Evolutionary conservation across 2,329 filamentous ascomycete genomes (phyloP).

Genomic region (Epichloe brachyelytri): DNA sequence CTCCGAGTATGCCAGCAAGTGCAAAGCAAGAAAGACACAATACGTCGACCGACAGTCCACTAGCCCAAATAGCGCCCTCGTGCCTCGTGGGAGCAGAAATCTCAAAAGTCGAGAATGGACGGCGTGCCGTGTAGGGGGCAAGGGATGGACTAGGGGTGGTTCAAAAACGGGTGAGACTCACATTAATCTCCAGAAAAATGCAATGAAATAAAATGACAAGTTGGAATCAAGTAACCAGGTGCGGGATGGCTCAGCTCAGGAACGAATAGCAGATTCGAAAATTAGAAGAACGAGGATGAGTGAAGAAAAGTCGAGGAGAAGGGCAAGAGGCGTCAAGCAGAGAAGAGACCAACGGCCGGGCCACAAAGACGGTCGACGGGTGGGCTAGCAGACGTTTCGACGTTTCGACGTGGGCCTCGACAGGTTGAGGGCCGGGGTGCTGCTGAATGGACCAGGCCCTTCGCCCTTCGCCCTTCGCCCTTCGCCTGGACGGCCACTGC

Average conservation of each 20-base stretch:
- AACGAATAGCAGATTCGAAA: not conserved
- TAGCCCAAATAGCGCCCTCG: not conserved
- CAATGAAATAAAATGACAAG: not conserved
- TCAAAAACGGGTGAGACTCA: slow-evolving; percentile 14
- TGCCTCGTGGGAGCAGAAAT: not conserved
- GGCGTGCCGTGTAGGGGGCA: not conserved
- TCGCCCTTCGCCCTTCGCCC: too few relatives aligned
- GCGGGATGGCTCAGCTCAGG: not conserved
- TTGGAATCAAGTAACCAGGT: not conserved
- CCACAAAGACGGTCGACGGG: slow-evolving; percentile 1
- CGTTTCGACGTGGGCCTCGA: slow-evolving; percentile 2
- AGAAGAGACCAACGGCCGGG: slow-evolving; percentile 3
- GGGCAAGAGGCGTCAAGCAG: slow-evolving; percentile 1
- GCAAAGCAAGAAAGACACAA: not conserved
- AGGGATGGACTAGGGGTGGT: slow-evolving; percentile 14
- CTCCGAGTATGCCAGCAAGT: too few relatives aligned
- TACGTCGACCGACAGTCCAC: not conserved
- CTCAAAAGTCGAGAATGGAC: not conserved
- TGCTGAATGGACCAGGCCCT: not conserved
- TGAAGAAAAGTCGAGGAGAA: not conserved
- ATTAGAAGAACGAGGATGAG: not conserved
- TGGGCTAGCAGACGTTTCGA: not conserved
- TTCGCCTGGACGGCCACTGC: too few relatives aligned
- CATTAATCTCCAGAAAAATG: slow-evolving; percentile 20
- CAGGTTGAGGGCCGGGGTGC: not conserved